phyloP scores from a whole-genome alignment of 2,329 filamentous ascomycete genomes.

The Diaporthe sp. region DNA sequence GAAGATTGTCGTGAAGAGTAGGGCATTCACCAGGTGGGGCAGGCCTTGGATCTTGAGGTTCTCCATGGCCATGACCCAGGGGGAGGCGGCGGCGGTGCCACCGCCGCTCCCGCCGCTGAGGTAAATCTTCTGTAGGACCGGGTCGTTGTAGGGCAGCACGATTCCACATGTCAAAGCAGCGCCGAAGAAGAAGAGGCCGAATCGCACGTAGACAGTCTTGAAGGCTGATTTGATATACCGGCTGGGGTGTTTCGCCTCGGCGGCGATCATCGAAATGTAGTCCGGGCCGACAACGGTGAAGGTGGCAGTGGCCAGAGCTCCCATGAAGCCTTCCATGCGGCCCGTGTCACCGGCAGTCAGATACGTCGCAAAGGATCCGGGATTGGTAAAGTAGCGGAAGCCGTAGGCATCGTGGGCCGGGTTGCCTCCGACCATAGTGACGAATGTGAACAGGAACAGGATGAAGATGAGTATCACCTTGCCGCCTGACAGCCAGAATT shows the following conservation, averaged over 20 bases:
- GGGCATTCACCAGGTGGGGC: slow-evolving; percentile 71
- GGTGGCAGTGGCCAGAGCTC: slow-evolving; percentile 73
- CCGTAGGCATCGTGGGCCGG: slow-evolving; percentile 77
- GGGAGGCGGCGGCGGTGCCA: slow-evolving; percentile 65
- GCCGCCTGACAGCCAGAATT: slow-evolving; percentile 75
- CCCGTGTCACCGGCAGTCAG: slow-evolving; percentile 72
- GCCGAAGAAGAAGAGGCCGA: slow-evolving; percentile 78
- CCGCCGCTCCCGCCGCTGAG: slow-evolving; percentile 49
- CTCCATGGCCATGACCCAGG: slow-evolving; percentile 72
- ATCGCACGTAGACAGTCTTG: slow-evolving; percentile 80
- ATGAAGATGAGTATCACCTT: slow-evolving; percentile 77
- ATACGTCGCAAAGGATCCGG: slow-evolving; percentile 73
- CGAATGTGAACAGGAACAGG: slow-evolving; percentile 79
- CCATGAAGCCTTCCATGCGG: slow-evolving; percentile 77
- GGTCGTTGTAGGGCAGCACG: slow-evolving; percentile 74
- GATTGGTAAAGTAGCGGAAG: slow-evolving; percentile 76
- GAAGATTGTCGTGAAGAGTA: slow-evolving; percentile 46
- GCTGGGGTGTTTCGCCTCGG: slow-evolving; percentile 75
- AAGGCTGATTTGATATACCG: slow-evolving; percentile 75
- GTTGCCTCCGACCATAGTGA: slow-evolving; percentile 84
- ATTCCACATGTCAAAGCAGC: slow-evolving; percentile 78
- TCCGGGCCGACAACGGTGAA: slow-evolving; percentile 77
- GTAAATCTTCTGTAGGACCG: slow-evolving; percentile 64
- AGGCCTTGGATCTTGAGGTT: slow-evolving; percentile 66
- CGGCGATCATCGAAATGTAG: slow-evolving; percentile 77